Evolutionary conservation across 305 asterid genomes (phyloP), one percentile per base, ranked within the genome.

Genomic region (Fraxinus baroniana): DNA sequence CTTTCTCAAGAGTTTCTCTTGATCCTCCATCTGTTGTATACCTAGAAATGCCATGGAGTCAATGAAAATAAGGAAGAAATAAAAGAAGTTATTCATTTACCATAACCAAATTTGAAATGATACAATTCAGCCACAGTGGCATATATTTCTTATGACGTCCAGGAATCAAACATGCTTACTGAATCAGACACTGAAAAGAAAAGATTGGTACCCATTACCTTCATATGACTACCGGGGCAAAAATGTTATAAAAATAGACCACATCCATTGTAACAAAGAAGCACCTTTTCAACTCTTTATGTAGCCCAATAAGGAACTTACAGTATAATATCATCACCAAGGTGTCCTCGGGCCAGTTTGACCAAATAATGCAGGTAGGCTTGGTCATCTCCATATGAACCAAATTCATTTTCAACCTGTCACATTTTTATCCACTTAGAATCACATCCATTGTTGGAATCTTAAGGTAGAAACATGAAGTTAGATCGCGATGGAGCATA

Each of bases 361-460:
- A 92, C 97, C 94, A 95, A 86, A 88, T 88, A 90, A 87, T 90
- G 96, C 78, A 95, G 90, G 92, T 95, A 95, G 22, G 91, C 91
- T 90, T 91, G 91, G 89, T 95, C 99, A 79, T 91, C 91, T 32
- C 98, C 98, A 57, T 89, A 94, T 49, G 99, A 95, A 86, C 99
- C 99, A 87, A 88, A 95, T 89, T 95, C 99, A 85, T 95, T 95
- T 88, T 95, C 99, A 85, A 95, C 90, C 99, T 95, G 94, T 85
- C 81, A 84, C 80, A 77, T 72, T 78, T 46, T 76, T 77, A 26
- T 46, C 77, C 84, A 72, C 55, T 87, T 84, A 86, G 89, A 83
- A 86, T 77, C 84, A 81, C 73, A 79, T 76, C 82, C 72, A 79
- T 62, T 79, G n/a, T 80, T 26, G 35, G 52, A 77, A 76, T 73